A percentile compares a stretch with the other conserved stretches of the same genome.
Conservation (phyloP, 495 filamentous ascomycete genomes). For the Hypoxylon fragiforme region DNA sequence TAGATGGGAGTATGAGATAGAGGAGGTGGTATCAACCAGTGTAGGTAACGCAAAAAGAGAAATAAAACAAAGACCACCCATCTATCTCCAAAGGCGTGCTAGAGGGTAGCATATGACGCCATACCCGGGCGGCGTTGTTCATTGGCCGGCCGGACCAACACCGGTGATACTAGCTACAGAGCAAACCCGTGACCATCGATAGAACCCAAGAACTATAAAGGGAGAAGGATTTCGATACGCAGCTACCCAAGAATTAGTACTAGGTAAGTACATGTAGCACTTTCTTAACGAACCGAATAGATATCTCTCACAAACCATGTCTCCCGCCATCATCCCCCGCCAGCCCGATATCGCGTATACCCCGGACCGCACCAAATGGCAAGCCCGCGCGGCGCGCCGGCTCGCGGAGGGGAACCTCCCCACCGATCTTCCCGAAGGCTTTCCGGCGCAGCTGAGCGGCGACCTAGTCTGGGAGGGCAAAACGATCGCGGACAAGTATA, state of each 20-base stretch:
- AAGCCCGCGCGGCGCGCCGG: slow-evolving; percentile 52
- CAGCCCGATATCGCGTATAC: slow-evolving; percentile 61
- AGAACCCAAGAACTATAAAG: no score
- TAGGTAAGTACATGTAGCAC: no score
- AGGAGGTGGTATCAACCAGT: no score
- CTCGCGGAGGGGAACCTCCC: slow-evolving; percentile 44
- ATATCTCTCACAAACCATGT: slow-evolving; percentile 15
- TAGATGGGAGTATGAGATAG: no score
- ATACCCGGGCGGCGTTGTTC: slow-evolving; percentile 25
- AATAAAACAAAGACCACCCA: no score
- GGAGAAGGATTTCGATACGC: no score
- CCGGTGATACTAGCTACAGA: no score
- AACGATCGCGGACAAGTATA: slow-evolving; percentile 49
- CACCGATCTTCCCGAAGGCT: slow-evolving; percentile 53
- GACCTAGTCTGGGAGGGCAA: slow-evolving; percentile 63
- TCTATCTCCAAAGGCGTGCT: no score
- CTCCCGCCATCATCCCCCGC: slow-evolving; percentile 28
- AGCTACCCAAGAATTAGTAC: no score
- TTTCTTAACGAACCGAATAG: no score
- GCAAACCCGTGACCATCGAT: no score
- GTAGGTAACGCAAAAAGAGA: no score
- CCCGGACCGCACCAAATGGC: slow-evolving; percentile 59
- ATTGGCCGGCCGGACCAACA: slow-evolving; percentile 11
- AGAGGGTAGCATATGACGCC: slow-evolving; percentile 22
- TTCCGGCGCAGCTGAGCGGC: slow-evolving; percentile 52